Percentiles rank a stretch among this genome's conserved stretches.
These are phyloP conservation scores for Saccharomycopsis vini DNA, from an alignment of 805 yeast genomes.

Conservation along the genomic window DNA sequence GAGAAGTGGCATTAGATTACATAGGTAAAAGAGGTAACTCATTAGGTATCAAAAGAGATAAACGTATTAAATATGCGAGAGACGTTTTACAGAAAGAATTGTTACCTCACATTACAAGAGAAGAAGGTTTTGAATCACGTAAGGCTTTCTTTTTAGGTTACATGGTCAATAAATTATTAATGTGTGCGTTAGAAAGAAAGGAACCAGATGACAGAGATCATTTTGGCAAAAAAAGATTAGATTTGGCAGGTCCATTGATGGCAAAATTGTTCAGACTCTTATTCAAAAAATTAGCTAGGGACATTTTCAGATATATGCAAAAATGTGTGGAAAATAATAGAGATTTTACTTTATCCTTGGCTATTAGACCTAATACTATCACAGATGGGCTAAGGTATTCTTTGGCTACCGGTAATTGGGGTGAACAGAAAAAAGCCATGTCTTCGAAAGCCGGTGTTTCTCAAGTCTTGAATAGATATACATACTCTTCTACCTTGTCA, in stretches of 20 bases:
- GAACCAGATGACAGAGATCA: slow-evolving; percentile 99
- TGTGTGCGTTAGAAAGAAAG: slow-evolving; percentile 94
- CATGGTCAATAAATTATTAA: slow-evolving; percentile 89
- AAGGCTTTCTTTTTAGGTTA: slow-evolving; percentile 97
- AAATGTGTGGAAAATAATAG: slow-evolving; percentile 97
- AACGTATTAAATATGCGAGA: slow-evolving; percentile 96
- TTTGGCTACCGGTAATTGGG: slow-evolving; percentile 99
- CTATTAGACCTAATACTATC: slow-evolving; percentile 93
- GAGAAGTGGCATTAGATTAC: slow-evolving; percentile 95
- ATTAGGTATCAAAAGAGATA: slow-evolving; percentile 90
- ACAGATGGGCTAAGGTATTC: slow-evolving; percentile 97
- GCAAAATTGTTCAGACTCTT: slow-evolving; percentile 92
- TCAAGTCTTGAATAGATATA: slow-evolving; percentile 94
- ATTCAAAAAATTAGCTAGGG: slow-evolving; percentile 91
- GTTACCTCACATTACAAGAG: slow-evolving; percentile 94
- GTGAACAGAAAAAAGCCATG: slow-evolving; percentile 99
- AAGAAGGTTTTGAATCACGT: slow-evolving; percentile 93
- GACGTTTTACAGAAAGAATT: slow-evolving; percentile 95
- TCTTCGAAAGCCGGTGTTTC: slow-evolving; percentile 98
- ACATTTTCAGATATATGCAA: slow-evolving; percentile 96
- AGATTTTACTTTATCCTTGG: slow-evolving; percentile 92
- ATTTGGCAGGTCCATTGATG: slow-evolving; percentile 94
- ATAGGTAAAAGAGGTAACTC: slow-evolving; percentile 98
- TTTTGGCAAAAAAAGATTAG: slow-evolving; percentile 96
- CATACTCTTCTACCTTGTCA: slow-evolving; percentile 96